Percentiles rank a stretch among this genome's conserved stretches.
Evolutionary conservation across 2,329 filamentous ascomycete genomes (phyloP).

Genomic region (Monilinia fructicola): DNA sequence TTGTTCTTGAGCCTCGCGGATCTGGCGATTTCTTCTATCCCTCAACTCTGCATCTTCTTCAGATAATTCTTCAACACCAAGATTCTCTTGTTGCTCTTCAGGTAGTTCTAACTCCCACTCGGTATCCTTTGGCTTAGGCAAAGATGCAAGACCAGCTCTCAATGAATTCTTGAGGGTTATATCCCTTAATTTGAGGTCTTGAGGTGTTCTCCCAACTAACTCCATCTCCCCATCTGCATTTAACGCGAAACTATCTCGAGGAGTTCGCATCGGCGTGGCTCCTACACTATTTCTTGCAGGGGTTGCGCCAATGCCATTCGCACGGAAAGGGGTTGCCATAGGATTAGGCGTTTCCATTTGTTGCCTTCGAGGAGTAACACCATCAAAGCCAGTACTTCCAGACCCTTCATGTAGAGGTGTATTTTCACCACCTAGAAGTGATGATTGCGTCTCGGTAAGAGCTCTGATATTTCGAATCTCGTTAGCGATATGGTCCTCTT

Average conservation of each 20-base stretch:
- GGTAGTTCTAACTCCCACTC: slow-evolving; percentile 94
- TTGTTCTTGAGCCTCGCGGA: slow-evolving; percentile 65
- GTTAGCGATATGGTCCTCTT: slow-evolving; percentile 94
- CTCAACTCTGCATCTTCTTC: slow-evolving; percentile 67
- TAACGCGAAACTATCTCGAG: slow-evolving; percentile 81
- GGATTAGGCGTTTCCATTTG: slow-evolving; percentile 90
- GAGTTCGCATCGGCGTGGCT: slow-evolving; percentile 83
- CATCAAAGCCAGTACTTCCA: slow-evolving; percentile 84
- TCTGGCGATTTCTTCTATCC: slow-evolving; percentile 74
- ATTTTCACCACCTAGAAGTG: slow-evolving; percentile 89
- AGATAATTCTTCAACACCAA: slow-evolving; percentile 50
- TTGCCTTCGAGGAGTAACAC: slow-evolving; percentile 77
- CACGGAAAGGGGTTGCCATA: slow-evolving; percentile 81
- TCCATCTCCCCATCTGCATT: slow-evolving; percentile 70
- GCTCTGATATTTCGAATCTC: slow-evolving; percentile 93
- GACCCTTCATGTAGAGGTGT: slow-evolving; percentile 80
- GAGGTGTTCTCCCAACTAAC: slow-evolving; percentile 70
- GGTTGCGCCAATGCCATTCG: slow-evolving; percentile 66
- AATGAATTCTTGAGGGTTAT: slow-evolving; percentile 67
- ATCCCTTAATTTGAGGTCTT: slow-evolving; percentile 71
- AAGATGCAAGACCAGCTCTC: slow-evolving; percentile 69
- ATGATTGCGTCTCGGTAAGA: slow-evolving; percentile 90
- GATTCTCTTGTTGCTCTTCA: slow-evolving; percentile 69
- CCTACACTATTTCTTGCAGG: slow-evolving; percentile 60
- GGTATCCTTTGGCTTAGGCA: slow-evolving; percentile 89